phyloP scores from a whole-genome alignment of 768 basidiomycete species.

The Dictyophora rubrovolvata region DNA sequence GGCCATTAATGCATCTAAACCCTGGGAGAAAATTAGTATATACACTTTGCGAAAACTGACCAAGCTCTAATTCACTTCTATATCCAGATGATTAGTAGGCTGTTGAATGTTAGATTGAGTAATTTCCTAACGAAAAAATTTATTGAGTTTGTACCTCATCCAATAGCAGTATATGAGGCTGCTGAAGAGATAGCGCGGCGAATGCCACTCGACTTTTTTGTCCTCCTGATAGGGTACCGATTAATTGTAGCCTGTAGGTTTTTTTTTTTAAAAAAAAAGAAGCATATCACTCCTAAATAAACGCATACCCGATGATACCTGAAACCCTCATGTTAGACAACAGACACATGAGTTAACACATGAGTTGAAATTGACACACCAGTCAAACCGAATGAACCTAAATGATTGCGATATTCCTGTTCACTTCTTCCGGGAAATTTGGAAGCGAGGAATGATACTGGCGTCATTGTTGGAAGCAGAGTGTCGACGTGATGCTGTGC shows the following conservation, averaged over 20 bases:
- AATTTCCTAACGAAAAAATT: background rate
- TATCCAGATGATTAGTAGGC: conserved; percentile 96
- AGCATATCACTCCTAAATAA: background rate
- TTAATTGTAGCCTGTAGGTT: conserved; percentile 58
- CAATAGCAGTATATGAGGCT: conserved; percentile 84
- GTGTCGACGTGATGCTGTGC: conserved; percentile 96
- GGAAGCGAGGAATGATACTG: conserved; percentile 86
- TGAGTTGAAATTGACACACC: conserved; percentile 29
- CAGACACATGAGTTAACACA: background rate
- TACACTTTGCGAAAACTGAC: background rate
- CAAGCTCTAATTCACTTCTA: conserved; percentile 44
- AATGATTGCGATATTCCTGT: conserved; percentile 90
- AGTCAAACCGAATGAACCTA: conserved; percentile 93
- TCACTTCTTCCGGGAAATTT: conserved; percentile 92
- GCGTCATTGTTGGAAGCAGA: conserved; percentile 72
- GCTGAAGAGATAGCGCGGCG: conserved; percentile 72
- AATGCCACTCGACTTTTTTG: conserved; percentile 96
- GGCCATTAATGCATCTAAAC: conserved; percentile 89
- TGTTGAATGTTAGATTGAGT: conserved; percentile 17
- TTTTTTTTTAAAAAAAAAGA: background rate
- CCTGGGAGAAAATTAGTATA: conserved; percentile 34
- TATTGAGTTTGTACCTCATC: conserved; percentile 62
- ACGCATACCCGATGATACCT: conserved; percentile 6
- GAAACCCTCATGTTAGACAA: background rate
- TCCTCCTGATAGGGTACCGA: conserved; percentile 88